A percentile compares a stretch with the other conserved stretches of the same genome.
Conservation (phyloP, 768 basidiomycete species). For the Pholiota microspora region DNA sequence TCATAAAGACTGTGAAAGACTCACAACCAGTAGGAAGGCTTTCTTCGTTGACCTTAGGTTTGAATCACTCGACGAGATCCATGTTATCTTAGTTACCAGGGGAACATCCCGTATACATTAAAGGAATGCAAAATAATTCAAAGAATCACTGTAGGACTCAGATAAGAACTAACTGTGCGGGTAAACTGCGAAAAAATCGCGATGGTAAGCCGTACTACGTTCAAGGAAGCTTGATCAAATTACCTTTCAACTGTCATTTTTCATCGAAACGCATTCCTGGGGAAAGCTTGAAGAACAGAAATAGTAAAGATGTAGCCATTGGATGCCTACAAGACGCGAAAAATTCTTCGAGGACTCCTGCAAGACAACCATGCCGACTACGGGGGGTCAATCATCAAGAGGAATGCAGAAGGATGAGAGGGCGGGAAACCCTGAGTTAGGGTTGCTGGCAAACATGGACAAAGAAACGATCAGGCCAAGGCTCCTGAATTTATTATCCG, state of each 20-base stretch:
- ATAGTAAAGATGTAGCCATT: background rate
- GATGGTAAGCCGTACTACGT: constrained; percentile 23
- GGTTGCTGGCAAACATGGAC: constrained; percentile 32
- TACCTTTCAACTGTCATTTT: constrained; percentile 8
- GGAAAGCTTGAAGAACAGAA: constrained; percentile 10
- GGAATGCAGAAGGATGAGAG: background rate
- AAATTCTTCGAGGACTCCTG: background rate
- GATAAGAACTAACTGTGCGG: background rate
- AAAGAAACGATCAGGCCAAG: constrained; percentile 33
- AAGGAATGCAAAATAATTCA: background rate
- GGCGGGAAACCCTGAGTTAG: too few relatives aligned
- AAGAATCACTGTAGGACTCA: background rate
- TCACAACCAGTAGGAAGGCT: background rate
- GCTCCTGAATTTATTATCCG: constrained; percentile 17
- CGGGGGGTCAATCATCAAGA: too few relatives aligned
- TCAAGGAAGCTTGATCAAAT: constrained; percentile 18
- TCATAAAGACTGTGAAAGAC: background rate
- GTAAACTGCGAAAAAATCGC: constrained; percentile 32
- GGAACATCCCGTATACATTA: background rate
- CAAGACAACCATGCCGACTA: too few relatives aligned
- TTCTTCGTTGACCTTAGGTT: background rate
- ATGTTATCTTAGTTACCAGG: background rate
- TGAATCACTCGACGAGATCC: background rate
- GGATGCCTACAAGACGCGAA: background rate
- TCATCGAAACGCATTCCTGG: background rate